Percentiles rank a stretch among this genome's conserved stretches.
Evolutionary conservation across 345 rosid species (phyloP).

Genomic region (Brassica juncea): DNA sequence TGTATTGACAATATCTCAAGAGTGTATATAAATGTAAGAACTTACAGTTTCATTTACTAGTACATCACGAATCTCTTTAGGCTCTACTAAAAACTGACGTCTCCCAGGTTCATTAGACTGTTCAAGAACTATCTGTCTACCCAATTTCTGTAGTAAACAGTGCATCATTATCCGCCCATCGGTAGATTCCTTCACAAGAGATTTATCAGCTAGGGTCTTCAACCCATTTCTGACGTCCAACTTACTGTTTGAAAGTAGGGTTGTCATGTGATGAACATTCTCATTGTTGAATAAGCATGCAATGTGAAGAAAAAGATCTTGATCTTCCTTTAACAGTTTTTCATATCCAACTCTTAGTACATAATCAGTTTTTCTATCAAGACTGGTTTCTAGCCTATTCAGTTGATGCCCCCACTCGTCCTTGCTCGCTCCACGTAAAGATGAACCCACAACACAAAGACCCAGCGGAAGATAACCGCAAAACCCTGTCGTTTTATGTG

Average conservation of each 20-base stretch:
- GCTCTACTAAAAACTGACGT: background rate
- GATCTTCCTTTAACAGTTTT: background rate
- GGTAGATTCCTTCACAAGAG: background rate
- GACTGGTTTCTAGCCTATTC: background rate
- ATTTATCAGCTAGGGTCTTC: background rate
- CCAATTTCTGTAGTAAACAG: background rate
- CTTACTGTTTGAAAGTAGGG: background rate
- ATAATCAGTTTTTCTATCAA: background rate
- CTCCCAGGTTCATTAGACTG: background rate
- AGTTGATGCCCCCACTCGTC: background rate
- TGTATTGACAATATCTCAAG: background rate
- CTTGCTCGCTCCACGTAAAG: background rate
- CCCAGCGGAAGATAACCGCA: background rate
- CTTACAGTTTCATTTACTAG: conserved; percentile 3
- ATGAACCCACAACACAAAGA: background rate
- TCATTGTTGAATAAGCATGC: conserved; percentile 2
- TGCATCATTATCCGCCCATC: conserved; percentile 1
- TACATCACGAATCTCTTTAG: background rate
- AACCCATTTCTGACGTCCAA: background rate
- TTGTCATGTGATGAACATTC: background rate
- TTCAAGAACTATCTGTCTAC: background rate
- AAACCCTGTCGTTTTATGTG: background rate
- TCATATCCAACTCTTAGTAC: background rate
- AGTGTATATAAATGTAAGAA: background rate
- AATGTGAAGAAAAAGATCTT: background rate